Evolutionary conservation across 352 stramenopile species (phyloP).

Genomic region (Pythium aphanidermatum): DNA sequence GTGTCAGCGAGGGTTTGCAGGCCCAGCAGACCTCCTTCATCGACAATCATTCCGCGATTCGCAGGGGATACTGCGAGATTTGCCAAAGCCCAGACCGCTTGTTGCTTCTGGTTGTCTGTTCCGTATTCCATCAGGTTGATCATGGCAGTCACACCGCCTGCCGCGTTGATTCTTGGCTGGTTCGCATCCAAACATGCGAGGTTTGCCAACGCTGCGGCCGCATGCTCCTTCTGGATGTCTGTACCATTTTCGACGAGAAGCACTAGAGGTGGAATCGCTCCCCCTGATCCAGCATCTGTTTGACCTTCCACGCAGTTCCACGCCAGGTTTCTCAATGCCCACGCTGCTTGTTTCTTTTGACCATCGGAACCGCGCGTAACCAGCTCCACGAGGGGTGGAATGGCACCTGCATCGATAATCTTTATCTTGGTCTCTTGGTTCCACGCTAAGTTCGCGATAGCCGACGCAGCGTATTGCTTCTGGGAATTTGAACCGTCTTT

Average conservation of each 20-base stretch:
- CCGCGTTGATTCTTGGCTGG: slow-evolving; percentile 4
- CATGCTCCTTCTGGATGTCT: too few relatives aligned
- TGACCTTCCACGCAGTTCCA: slow-evolving; percentile 13
- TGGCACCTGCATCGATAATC: slow-evolving; percentile 2
- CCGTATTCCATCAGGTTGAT: slow-evolving; percentile 8
- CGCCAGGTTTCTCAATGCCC: slow-evolving; percentile 15
- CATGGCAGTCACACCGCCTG: slow-evolving; percentile 7
- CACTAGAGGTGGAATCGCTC: too few relatives aligned
- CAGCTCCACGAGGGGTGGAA: slow-evolving; percentile 7
- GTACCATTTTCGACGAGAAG: too few relatives aligned
- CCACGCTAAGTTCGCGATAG: slow-evolving; percentile 12
- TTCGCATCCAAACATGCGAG: slow-evolving; percentile 9
- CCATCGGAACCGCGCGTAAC: slow-evolving; percentile 5
- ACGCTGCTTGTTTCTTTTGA: slow-evolving; percentile 17
- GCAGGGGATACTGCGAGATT: slow-evolving; percentile 9
- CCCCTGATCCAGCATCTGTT: too few relatives aligned
- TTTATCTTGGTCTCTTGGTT: slow-evolving; percentile 11
- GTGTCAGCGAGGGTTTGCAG: slow-evolving; percentile 2
- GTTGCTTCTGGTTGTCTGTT: slow-evolving; percentile 11
- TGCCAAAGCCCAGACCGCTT: slow-evolving; percentile 16
- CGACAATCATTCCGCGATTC: slow-evolving; percentile 6
- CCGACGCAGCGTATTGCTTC: slow-evolving; percentile 16
- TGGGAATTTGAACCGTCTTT: slow-evolving; percentile 1
- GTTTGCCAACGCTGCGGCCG: slow-evolving; percentile 12
- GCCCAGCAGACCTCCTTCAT: slow-evolving; percentile 5